Base-by-base conservation (phyloP, 176 grass and related monocot genomes). In the Leersia perrieri region DNA sequence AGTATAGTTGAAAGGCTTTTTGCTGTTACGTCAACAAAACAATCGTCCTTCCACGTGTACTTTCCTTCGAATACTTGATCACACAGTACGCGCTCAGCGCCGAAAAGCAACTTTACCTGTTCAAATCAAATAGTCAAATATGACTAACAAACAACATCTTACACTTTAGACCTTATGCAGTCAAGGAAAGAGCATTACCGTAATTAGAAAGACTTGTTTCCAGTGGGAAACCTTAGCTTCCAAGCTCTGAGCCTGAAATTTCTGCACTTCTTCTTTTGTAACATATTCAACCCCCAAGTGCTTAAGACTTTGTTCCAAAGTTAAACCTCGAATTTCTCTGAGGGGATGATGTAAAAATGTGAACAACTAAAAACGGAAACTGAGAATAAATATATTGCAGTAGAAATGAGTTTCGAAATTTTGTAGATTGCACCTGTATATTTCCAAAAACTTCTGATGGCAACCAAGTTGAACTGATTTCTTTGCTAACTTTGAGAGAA, bases 21-120 rank as follows among this genome's bases (percentile, higher is more conserved):
- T 68, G 45, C 68, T 1, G 83, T 97, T 73, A 87, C 67, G 85
- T 82, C 80, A 36, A 88, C 72, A 78, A 97, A 97, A 77, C 94
- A 93, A 44, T 71, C 36, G 38, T 91, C 81, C 78, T 73, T 74
- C 34, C 66, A 77, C 31, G 73, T 64, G 74, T 83, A 77, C 18
- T 77, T 82, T 65, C 83, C 81, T 72, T 87, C 57, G 41, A 97
- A 87, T 42, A 97, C 84, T 66, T 89, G 73, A 70, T 91, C 66
- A 26, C 91, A 97, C 49, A 97, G 72, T 77, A 85, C 22, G 2
- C 84, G 82, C 63, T 97, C 94, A 49, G 53, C 84, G 51, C 88
- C 77, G 86, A 97, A 97, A 55, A 97, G 73, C 53, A 97, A 53
- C 42, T 89, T 93, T 27, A 91, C 77, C 90, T 97, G 80, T 80